These are phyloP conservation scores for Graphilbum fragrans DNA, from an alignment of 2,329 filamentous ascomycete genomes.

Conservation along the genomic window DNA sequence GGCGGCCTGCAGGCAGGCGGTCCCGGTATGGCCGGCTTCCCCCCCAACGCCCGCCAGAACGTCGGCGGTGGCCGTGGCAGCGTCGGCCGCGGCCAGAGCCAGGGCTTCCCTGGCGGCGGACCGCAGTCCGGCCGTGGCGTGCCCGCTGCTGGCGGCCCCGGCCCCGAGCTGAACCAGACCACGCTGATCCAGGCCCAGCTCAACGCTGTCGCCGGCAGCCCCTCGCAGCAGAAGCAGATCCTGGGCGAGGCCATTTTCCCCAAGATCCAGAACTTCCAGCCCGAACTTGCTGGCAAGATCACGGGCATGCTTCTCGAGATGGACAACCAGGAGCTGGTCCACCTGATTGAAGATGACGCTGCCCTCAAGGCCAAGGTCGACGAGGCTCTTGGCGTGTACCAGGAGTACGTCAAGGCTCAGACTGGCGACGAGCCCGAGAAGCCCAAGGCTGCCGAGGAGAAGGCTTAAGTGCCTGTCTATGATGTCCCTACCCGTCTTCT, in stretches of 20 bases:
- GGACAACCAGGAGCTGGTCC: slow-evolving; percentile 90
- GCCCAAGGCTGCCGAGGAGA: slow-evolving; percentile 34
- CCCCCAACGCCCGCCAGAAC: slow-evolving; percentile 39
- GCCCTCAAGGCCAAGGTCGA: slow-evolving; percentile 93
- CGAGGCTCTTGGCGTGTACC: slow-evolving; percentile 92
- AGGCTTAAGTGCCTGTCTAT: slow-evolving; percentile 4
- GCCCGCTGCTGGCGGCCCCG: slow-evolving; percentile 14
- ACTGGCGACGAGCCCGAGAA: slow-evolving; percentile 23
- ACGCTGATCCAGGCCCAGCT: slow-evolving; percentile 47
- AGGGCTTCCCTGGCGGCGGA: slow-evolving; percentile 23
- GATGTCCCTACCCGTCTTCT: slow-evolving; percentile 5
- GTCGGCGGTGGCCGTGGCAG: slow-evolving; percentile 27
- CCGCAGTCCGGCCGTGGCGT: slow-evolving; percentile 38
- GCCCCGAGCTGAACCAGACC: slow-evolving; percentile 26
- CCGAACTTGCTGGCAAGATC: slow-evolving; percentile 95
- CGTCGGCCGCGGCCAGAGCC: slow-evolving; percentile 25
- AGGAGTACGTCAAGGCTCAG: slow-evolving; percentile 95
- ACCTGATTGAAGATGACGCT: slow-evolving; percentile 83
- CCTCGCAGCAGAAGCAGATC: slow-evolving; percentile 93
- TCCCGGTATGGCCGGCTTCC: slow-evolving; percentile 43
- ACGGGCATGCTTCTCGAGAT: slow-evolving; percentile 99
- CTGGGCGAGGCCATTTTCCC: slow-evolving; percentile 96
- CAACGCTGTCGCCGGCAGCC: slow-evolving; percentile 30
- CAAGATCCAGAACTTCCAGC: slow-evolving; percentile 92
- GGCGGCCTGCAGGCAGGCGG: slow-evolving; percentile 33